These are phyloP conservation scores for Protomyces pachydermus DNA, from an alignment of 1,139 yeast species.

Conservation along the genomic window DNA sequence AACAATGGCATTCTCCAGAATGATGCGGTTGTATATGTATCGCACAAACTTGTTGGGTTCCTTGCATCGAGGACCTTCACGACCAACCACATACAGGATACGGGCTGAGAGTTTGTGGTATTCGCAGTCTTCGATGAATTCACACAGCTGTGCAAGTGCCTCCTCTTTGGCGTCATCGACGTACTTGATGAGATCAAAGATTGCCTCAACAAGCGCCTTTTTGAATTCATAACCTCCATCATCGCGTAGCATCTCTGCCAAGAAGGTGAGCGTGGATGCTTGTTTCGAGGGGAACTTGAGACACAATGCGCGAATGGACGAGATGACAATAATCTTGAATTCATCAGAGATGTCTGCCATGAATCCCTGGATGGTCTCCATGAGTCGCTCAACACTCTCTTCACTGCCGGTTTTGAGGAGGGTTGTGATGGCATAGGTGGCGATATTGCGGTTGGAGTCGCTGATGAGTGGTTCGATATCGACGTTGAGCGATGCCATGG, in stretches of 20 bases:
- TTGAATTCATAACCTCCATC: constrained; percentile 82
- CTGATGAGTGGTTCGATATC: constrained; percentile 83
- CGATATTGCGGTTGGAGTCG: constrained; percentile 83
- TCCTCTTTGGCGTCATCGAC: constrained; percentile 78
- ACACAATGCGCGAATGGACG: constrained; percentile 87
- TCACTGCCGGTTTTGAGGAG: constrained; percentile 91
- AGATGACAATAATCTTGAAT: constrained; percentile 88
- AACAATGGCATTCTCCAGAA: constrained; percentile 87
- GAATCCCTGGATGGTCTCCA: constrained; percentile 77
- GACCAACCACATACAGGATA: constrained; percentile 83
- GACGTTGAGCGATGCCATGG: constrained; percentile 64
- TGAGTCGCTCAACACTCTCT: constrained; percentile 81
- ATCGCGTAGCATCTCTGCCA: constrained; percentile 79
- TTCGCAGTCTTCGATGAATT: constrained; percentile 97
- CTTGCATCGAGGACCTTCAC: constrained; percentile 83
- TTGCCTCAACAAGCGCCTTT: constrained; percentile 82
- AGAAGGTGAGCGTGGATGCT: constrained; percentile 71
- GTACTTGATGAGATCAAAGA: constrained; percentile 82
- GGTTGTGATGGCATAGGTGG: constrained; percentile 98
- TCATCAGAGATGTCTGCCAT: constrained; percentile 95
- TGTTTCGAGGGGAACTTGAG: constrained; percentile 90
- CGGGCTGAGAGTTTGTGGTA: constrained; percentile 88
- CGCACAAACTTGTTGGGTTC: constrained; percentile 90
- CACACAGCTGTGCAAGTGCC: constrained; percentile 86
- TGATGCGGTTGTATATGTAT: constrained; percentile 94